Conservation (phyloP, 2,329 filamentous ascomycete species). For the Aspergillus intermedius region DNA sequence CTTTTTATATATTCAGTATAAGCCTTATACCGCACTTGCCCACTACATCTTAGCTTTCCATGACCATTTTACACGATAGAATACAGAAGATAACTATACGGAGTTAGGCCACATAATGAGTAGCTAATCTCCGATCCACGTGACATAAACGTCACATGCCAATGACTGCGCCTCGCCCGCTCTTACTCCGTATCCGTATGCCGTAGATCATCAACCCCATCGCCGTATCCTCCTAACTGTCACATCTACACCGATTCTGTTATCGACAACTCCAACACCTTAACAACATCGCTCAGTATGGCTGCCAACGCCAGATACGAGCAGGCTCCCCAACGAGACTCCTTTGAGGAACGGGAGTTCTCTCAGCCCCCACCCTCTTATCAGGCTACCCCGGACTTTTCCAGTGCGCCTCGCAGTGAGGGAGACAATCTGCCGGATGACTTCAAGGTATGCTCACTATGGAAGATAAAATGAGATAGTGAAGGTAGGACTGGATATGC, state of each 20-base stretch:
- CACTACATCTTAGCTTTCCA: too few species aligned
- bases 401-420: conserved; percentile 59
- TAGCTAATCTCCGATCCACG: not conserved
- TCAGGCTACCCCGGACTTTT: conserved; percentile 56
- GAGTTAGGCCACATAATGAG: not conserved
- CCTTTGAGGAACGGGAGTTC: conserved; percentile 64
- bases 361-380: conserved; percentile 80
- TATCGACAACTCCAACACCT: too few species aligned
- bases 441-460: conserved; percentile 64
- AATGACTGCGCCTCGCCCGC: not conserved
- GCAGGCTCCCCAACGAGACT: conserved; percentile 77
- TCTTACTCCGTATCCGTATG: not conserved
- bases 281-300: conserved; percentile 43
- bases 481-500: not conserved
- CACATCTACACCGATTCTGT: too few species aligned
- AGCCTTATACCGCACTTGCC: too few species aligned
- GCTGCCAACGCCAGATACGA: conserved; percentile 74
- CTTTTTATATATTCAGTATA: too few species aligned
- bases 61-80: too few species aligned
- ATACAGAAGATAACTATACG: too few species aligned
- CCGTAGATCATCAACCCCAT: not conserved
- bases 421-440: conserved; percentile 93
- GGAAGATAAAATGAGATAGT: conserved; percentile 3
- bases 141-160: not conserved
- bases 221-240: not conserved